These are phyloP conservation scores for Coemansia interrupta DNA, from an alignment of 192 early-diverging fungal genomes.

Conservation along the genomic window DNA sequence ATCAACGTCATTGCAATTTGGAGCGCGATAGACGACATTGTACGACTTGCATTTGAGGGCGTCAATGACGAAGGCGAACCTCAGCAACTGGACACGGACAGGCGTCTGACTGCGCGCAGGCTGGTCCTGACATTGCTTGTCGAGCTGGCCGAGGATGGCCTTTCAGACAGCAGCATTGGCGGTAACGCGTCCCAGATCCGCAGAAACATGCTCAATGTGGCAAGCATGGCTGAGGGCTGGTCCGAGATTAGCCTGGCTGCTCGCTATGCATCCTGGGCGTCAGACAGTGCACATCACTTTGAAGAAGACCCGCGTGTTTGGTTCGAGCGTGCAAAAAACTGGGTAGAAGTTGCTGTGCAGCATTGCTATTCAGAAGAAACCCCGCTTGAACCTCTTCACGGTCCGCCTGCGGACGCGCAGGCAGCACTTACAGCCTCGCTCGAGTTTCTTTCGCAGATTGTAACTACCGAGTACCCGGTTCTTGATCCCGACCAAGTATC, in stretches of 20 bases:
- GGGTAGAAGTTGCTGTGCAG: constrained; percentile 22
- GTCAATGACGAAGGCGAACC: background rate
- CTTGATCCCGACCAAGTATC: constrained; percentile 24
- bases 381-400: constrained; percentile 8
- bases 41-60: constrained; percentile 23
- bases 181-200: constrained; percentile 13
- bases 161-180: constrained; percentile 13
- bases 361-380: constrained; percentile 25
- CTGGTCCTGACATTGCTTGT: constrained; percentile 25
- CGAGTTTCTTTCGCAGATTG: constrained; percentile 26
- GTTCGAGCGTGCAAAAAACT: constrained; percentile 24
- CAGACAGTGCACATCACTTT: constrained; percentile 21
- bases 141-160: constrained; percentile 17
- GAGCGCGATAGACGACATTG: constrained; percentile 26
- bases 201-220: constrained; percentile 23
- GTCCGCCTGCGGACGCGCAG: background rate
- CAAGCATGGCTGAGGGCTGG: constrained; percentile 24
- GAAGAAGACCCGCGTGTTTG: constrained; percentile 13
- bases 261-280: constrained; percentile 33
- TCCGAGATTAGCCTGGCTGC: constrained; percentile 28
- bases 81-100: background rate
- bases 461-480: constrained; percentile 38
- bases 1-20: constrained; percentile 33
- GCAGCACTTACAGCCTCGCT: constrained; percentile 28
- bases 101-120: constrained; percentile 10